These are phyloP conservation scores for Rubus idaeus DNA, from an alignment of 306 rosid genomes.

Conservation along the genomic window DNA sequence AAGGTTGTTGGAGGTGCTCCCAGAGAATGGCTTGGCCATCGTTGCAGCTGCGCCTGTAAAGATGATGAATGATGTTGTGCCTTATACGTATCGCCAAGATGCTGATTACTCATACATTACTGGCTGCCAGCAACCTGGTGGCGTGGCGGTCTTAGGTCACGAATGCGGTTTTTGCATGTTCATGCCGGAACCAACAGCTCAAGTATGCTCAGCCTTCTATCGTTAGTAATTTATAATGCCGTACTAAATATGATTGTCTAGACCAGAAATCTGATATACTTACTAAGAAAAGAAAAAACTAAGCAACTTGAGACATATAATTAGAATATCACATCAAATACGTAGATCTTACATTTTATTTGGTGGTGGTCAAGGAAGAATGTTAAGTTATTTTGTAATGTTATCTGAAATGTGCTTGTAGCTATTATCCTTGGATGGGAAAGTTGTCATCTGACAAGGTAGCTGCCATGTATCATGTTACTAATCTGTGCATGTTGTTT, in stretches of 20 bases:
- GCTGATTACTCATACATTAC: slow-evolving; percentile 81
- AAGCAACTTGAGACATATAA: slow-evolving; percentile 4
- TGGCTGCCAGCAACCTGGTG: slow-evolving; percentile 97
- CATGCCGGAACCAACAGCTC: slow-evolving; percentile 79
- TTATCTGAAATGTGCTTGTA: not conserved
- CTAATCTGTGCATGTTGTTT: not conserved
- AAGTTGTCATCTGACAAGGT: not conserved
- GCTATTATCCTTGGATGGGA: slow-evolving; percentile 6
- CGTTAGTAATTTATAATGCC: slow-evolving; percentile 19
- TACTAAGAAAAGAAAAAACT: not conserved
- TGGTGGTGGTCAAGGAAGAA: not conserved
- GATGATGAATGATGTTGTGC: slow-evolving; percentile 98
- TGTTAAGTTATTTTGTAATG: not conserved
- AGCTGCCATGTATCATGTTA: not conserved
- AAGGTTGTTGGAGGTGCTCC: slow-evolving; percentile 78
- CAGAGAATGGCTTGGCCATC: slow-evolving; percentile 81
- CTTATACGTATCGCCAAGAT: slow-evolving; percentile 88
- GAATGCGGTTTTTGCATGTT: slow-evolving; percentile 90
- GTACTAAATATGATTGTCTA: slow-evolving; percentile 1
- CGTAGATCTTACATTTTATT: not conserved
- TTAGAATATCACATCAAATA: not conserved
- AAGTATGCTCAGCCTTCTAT: slow-evolving; percentile 53
- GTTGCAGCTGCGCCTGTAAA: slow-evolving; percentile 89
- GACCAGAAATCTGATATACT: not conserved
- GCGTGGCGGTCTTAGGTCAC: slow-evolving; percentile 79